phyloP scores from a whole-genome alignment of 306 rosid species.

The Vachellia collinsii region DNA sequence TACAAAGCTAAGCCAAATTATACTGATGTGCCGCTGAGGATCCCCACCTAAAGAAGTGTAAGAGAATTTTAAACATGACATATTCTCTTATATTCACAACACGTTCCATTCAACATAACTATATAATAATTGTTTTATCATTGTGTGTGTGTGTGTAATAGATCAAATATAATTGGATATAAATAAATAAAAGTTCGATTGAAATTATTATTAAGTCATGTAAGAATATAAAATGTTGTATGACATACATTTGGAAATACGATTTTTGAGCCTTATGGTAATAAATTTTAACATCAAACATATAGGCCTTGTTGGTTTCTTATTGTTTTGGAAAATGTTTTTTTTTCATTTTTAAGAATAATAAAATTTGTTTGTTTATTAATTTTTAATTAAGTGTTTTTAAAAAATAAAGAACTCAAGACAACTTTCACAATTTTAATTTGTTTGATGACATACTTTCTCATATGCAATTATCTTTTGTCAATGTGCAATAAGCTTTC shows the following conservation, averaged over 20 bases:
- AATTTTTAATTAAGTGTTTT: no score
- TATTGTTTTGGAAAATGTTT: no score
- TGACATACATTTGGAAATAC: neutral
- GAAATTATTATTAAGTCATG: neutral
- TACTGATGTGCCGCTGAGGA: neutral
- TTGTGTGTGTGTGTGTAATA: neutral
- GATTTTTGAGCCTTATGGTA: no score
- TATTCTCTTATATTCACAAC: neutral
- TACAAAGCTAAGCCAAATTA: neutral
- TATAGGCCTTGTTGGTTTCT: no score
- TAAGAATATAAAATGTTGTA: neutral
- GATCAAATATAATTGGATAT: neutral
- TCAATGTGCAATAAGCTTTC: no score
- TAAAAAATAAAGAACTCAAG: no score
- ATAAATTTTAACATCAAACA: neutral
- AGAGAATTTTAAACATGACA: neutral
- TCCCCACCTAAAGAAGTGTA: neutral
- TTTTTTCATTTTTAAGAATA: no score
- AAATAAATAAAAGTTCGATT: neutral
- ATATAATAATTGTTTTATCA: neutral
- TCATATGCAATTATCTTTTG: no score
- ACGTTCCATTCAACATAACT: neutral
- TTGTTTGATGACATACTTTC: no score
- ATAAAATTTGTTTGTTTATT: no score
- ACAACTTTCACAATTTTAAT: no score